phyloP scores from a whole-genome alignment of 2,329 filamentous ascomycete genomes.

The Ceratocystis cubensis region DNA sequence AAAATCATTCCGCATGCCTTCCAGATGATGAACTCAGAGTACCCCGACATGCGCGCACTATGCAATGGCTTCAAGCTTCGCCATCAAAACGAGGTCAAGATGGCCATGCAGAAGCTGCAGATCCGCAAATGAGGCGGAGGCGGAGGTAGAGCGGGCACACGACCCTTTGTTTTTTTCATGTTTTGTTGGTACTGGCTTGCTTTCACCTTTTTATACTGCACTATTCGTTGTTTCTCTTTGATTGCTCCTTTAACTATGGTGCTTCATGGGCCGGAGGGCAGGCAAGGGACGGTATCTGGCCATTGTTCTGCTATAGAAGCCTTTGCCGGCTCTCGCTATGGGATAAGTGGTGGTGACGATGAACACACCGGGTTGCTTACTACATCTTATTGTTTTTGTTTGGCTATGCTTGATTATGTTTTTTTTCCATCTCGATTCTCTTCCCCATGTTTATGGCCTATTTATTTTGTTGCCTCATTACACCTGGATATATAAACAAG shows the following conservation, averaged over 20 bases:
- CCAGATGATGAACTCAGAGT: constrained; percentile 75
- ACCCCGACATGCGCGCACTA: constrained; percentile 86
- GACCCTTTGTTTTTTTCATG: not conserved
- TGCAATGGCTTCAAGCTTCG: constrained; percentile 96
- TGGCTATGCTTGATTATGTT: not conserved
- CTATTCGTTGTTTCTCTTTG: not conserved
- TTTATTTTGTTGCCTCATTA: constrained; percentile 1
- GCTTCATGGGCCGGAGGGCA: not conserved
- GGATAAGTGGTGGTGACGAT: too few species aligned
- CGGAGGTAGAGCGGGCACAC: not conserved
- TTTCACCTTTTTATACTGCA: not conserved
- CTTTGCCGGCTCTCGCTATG: too few species aligned
- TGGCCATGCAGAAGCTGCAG: constrained; percentile 30
- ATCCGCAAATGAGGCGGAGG: constrained; percentile 17
- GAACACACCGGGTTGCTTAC: too few species aligned
- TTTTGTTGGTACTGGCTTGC: not conserved
- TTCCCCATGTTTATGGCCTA: constrained; percentile 2
- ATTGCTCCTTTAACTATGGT: not conserved
- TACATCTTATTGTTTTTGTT: too few species aligned
- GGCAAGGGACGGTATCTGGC: too few species aligned
- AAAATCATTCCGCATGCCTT: constrained; percentile 89
- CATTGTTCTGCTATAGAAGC: too few species aligned
- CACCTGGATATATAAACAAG: constrained; percentile 4
- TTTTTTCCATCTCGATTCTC: not conserved
- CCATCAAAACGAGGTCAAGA: constrained; percentile 54